phyloP scores from a whole-genome alignment of 768 basidiomycete genomes.

The Psilocybe sp. region DNA sequence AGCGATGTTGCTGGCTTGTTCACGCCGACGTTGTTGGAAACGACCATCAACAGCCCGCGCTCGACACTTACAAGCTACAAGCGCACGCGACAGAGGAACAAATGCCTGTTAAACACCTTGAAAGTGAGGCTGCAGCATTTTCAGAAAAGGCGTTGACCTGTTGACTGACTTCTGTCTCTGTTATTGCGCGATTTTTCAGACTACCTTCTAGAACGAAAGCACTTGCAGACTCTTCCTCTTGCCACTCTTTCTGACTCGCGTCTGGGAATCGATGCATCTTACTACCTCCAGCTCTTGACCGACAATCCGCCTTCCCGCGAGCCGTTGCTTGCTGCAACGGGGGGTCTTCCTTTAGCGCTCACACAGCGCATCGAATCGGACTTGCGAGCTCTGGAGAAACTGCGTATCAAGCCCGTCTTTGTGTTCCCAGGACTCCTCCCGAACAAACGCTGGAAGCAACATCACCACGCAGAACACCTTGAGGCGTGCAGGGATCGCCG shows the following conservation, averaged over 20 bases:
- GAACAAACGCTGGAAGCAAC: conserved; percentile 67
- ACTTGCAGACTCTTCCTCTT: conserved; percentile 79
- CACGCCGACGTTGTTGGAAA: conserved; percentile 31
- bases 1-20: conserved; percentile 21
- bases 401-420: conserved; percentile 97
- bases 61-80: conserved; percentile 17
- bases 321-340: conserved; percentile 90
- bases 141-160: not conserved
- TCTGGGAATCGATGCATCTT: conserved; percentile 93
- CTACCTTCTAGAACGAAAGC: conserved; percentile 86
- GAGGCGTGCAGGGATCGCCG: conserved; percentile 75
- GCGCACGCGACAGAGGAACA: conserved; percentile 15
- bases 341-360: conserved; percentile 89
- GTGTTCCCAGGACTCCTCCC: conserved; percentile 90
- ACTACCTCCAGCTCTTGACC: conserved; percentile 80
- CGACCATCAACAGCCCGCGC: conserved; percentile 28
- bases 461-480: conserved; percentile 52
- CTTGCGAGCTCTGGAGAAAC: conserved; percentile 84
- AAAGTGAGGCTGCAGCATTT: conserved; percentile 49
- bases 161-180: conserved; percentile 7
- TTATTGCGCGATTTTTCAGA: conserved; percentile 40
- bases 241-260: conserved; percentile 85
- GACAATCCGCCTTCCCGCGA: conserved; percentile 79
- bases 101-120: conserved; percentile 84
- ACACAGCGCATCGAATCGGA: conserved; percentile 88